Evolutionary conservation across 176 grass and related monocot genomes (phyloP).

Genomic region (Zoysia japonica): DNA sequence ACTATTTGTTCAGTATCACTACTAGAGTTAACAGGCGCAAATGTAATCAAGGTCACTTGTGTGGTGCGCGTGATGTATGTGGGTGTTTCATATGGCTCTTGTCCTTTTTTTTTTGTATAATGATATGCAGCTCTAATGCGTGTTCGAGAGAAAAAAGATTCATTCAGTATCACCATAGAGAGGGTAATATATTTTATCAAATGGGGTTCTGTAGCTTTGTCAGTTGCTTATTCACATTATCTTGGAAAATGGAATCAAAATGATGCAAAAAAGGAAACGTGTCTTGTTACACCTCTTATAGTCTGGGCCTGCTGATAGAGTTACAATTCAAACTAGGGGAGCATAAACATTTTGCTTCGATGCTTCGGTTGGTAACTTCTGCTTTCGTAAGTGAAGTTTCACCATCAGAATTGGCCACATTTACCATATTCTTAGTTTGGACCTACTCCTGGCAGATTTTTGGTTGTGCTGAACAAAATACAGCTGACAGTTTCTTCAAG

Average conservation of each 20-base stretch:
- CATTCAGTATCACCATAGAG: neutral
- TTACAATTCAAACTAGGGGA: neutral
- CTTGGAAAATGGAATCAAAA: neutral
- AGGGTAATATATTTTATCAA: neutral
- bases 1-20: neutral
- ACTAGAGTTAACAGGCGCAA: too few relatives aligned
- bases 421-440: neutral
- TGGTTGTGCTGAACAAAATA: neutral
- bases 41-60: too few relatives aligned
- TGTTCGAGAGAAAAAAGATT: neutral
- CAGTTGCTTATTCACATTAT: neutral
- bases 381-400: neutral
- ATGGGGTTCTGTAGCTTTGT: neutral
- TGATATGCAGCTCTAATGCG: too few relatives aligned
- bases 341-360: neutral
- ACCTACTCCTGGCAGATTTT: neutral
- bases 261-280: neutral
- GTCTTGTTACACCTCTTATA: neutral
- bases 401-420: neutral
- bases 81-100: too few relatives aligned
- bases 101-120: too few relatives aligned
- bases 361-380: neutral
- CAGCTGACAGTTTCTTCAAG: neutral
- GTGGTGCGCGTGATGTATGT: too few relatives aligned
- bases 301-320: neutral